These are phyloP conservation scores for Cladorrhinum sp. DNA, from an alignment of 2,329 filamentous ascomycete genomes.

Conservation along the genomic window DNA sequence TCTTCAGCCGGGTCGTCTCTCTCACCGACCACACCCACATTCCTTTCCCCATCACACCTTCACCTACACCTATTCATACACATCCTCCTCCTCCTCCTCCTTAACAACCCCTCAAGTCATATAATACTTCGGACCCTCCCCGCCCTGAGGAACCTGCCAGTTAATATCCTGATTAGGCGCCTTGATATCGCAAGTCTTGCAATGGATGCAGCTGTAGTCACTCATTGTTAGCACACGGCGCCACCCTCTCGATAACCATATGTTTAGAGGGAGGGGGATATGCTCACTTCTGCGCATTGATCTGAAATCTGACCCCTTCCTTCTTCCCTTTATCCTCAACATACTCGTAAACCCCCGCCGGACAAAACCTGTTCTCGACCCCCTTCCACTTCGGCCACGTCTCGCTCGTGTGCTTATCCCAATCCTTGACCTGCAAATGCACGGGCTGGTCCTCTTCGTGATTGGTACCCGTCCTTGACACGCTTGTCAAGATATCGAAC, in stretches of 20 bases:
- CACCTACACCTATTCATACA: neutral
- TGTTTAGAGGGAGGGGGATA: neutral
- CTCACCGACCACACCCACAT: too few species aligned
- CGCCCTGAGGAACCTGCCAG: slow-evolving; percentile 91
- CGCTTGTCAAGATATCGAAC: slow-evolving; percentile 94
- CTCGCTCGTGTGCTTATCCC: slow-evolving; percentile 81
- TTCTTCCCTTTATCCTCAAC: slow-evolving; percentile 87
- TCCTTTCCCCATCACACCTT: neutral
- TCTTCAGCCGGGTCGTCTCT: too few species aligned
- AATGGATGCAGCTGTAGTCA: slow-evolving; percentile 83
- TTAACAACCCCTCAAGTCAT: slow-evolving; percentile 61
- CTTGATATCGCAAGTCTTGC: slow-evolving; percentile 99
- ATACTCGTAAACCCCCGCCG: slow-evolving; percentile 96
- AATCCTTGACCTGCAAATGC: slow-evolving; percentile 91
- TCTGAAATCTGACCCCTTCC: slow-evolving; percentile 90
- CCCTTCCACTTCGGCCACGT: slow-evolving; percentile 88
- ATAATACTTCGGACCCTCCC: slow-evolving; percentile 71
- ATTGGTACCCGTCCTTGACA: slow-evolving; percentile 93
- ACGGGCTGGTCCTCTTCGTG: slow-evolving; percentile 98
- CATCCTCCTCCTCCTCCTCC: neutral
- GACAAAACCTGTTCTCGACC: slow-evolving; percentile 93
- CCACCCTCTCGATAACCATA: neutral
- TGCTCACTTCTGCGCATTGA: slow-evolving; percentile 93
- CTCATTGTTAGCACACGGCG: slow-evolving; percentile 28
- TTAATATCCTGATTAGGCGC: slow-evolving; percentile 96